These are phyloP conservation scores for Rachicladosporium sp. DNA, from an alignment of 2,329 filamentous ascomycete species.

Conservation along the genomic window DNA sequence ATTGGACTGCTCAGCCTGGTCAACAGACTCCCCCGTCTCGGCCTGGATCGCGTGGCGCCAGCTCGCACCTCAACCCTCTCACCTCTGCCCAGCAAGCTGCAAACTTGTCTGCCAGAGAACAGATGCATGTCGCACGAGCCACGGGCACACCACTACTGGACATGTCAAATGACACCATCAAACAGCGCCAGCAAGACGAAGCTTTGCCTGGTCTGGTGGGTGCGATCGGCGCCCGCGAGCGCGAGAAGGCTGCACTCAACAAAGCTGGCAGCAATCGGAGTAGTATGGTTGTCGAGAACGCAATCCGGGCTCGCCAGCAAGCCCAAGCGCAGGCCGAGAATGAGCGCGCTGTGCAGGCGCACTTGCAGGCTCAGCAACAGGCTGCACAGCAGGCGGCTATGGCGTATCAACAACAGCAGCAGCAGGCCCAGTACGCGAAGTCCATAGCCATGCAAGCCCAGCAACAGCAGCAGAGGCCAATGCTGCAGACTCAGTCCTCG, in stretches of 20 bases:
- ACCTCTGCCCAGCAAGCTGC: constrained; percentile 34
- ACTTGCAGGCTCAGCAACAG: constrained; percentile 23
- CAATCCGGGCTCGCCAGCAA: constrained; percentile 46
- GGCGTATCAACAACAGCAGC: constrained; percentile 16
- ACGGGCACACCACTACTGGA: constrained; percentile 67
- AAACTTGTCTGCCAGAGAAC: constrained; percentile 71
- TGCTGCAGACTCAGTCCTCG: neutral
- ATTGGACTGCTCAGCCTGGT: constrained; percentile 28
- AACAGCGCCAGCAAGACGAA: constrained; percentile 26
- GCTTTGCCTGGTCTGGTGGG: constrained; percentile 49
- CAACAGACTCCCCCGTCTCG: constrained; percentile 19
- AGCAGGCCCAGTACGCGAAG: constrained; percentile 5
- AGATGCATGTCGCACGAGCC: constrained; percentile 73
- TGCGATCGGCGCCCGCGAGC: constrained; percentile 67
- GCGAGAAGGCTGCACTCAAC: constrained; percentile 55
- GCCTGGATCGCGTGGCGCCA: constrained; percentile 21
- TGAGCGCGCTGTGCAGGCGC: constrained; percentile 13
- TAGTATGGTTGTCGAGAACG: constrained; percentile 56
- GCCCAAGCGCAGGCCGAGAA: constrained; percentile 31
- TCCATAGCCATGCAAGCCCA: constrained; percentile 2
- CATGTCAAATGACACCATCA: constrained; percentile 41
- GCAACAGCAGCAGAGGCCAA: constrained; percentile 4
- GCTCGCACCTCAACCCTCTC: constrained; percentile 11
- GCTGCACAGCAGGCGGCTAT: constrained; percentile 16
- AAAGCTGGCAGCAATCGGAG: constrained; percentile 53